phyloP scores from a whole-genome alignment of 2,329 filamentous ascomycete genomes.

The Sporothrix brunneoviolacea region DNA sequence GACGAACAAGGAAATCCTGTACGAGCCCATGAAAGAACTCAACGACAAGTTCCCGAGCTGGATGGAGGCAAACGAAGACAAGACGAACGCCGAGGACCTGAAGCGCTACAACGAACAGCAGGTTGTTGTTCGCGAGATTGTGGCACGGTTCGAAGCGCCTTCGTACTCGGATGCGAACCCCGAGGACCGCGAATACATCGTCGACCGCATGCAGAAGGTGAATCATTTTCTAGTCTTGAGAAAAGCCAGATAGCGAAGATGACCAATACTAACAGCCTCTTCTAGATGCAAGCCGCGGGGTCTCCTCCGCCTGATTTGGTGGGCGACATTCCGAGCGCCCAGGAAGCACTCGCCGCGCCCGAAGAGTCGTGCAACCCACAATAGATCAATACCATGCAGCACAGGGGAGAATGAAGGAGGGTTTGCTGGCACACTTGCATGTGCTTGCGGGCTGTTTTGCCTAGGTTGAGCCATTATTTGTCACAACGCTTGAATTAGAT shows the following conservation, averaged over 20 bases:
- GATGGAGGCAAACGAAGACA: constrained; percentile 69
- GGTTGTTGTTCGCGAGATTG: constrained; percentile 74
- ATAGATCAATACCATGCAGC: constrained; percentile 27
- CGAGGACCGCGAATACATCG: constrained; percentile 81
- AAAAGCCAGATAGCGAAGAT: not conserved
- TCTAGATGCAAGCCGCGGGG: constrained; percentile 91
- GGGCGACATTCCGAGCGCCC: constrained; percentile 78
- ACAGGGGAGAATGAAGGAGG: not conserved
- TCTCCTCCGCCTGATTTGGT: constrained; percentile 87
- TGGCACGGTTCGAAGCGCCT: constrained; percentile 75
- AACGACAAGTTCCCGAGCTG: constrained; percentile 87
- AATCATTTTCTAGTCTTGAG: constrained; percentile 21
- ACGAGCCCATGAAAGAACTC: constrained; percentile 97
- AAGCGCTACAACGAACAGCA: constrained; percentile 78
- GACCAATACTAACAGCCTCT: constrained; percentile 11
- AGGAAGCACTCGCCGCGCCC: constrained; percentile 58
- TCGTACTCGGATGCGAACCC: constrained; percentile 77
- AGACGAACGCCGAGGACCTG: constrained; percentile 63
- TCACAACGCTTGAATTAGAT: too few species aligned
- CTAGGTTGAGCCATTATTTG: too few species aligned
- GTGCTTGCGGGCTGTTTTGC: too few species aligned
- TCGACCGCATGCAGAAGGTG: constrained; percentile 97
- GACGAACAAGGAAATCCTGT: constrained; percentile 95
- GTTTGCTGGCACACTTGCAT: too few species aligned
- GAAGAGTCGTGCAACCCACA: constrained; percentile 59